Conservation (phyloP, 148 eudicot species). For the Vaccinium vitisidaea region DNA sequence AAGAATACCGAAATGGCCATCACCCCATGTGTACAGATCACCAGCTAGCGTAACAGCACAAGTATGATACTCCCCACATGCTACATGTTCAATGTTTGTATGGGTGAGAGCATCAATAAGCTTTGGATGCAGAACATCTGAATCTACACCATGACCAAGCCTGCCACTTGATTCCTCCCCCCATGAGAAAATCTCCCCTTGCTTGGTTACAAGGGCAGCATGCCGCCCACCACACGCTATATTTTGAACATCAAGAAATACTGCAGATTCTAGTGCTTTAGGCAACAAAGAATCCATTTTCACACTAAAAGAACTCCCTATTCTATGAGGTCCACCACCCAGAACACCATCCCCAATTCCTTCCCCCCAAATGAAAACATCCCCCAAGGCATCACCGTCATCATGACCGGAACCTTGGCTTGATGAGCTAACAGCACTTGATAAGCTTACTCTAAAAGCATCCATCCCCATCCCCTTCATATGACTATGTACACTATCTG, state of each 20-base stretch:
- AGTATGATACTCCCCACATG: slow-evolving; percentile 92
- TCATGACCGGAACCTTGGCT: slow-evolving; percentile 99
- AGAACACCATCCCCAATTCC: slow-evolving; percentile 82
- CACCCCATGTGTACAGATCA: slow-evolving; percentile 96
- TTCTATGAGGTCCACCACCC: slow-evolving; percentile 77
- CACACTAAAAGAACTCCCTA: slow-evolving; percentile 42
- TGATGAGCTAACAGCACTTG: slow-evolving; percentile 98
- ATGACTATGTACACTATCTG: slow-evolving; percentile 77
- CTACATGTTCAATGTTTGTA: slow-evolving; percentile 89
- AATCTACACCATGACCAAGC: slow-evolving; percentile 96
- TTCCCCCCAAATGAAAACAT: slow-evolving; percentile 98
- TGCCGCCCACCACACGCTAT: slow-evolving; percentile 95
- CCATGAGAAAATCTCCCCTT: slow-evolving; percentile 98
- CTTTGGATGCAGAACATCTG: slow-evolving; percentile 88
- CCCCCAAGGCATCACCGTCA: slow-evolving; percentile 92
- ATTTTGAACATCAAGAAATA: slow-evolving; percentile 93
- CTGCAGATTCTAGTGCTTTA: slow-evolving; percentile 91
- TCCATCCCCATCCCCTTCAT: slow-evolving; percentile 72
- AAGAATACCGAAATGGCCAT: slow-evolving; percentile 83
- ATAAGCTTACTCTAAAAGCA: slow-evolving; percentile 88
- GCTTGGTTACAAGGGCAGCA: slow-evolving; percentile 91
- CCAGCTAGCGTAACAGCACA: slow-evolving; percentile 98
- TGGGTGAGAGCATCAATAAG: slow-evolving; percentile 80
- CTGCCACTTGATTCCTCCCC: slow-evolving; percentile 93
- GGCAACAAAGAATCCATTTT: slow-evolving; percentile 88